phyloP scores from a whole-genome alignment of 352 stramenopile genomes.

The Phytophthora kernoviae region DNA sequence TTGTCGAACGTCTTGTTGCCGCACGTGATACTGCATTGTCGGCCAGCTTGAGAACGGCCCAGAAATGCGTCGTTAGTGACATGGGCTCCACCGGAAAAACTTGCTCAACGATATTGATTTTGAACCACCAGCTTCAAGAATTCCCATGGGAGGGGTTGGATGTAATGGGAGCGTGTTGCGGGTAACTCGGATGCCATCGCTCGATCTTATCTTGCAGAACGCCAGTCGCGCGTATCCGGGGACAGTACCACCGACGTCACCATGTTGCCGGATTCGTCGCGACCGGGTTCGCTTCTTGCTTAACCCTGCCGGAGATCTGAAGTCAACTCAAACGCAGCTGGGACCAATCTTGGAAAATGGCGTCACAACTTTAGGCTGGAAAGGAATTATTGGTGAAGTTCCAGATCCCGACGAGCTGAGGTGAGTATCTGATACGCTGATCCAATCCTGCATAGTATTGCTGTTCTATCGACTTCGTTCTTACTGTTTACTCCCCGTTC shows the following conservation, averaged over 20 bases:
- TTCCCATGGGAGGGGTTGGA: constrained; percentile 87
- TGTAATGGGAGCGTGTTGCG: constrained; percentile 43
- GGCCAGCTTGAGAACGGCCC: constrained; percentile 4
- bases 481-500: constrained; percentile 5
- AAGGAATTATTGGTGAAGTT: constrained; percentile 49
- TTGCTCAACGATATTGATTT: constrained; percentile 62
- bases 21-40: constrained; percentile 33
- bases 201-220: constrained; percentile 63
- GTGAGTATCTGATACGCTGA: constrained; percentile 24
- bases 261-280: constrained; percentile 22
- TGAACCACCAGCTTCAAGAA: constrained; percentile 65
- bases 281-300: constrained; percentile 62
- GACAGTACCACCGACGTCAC: neutral
- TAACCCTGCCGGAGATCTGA: constrained; percentile 78
- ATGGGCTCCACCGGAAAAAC: neutral
- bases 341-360: constrained; percentile 54
- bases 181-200: constrained; percentile 79
- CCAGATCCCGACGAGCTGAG: constrained; percentile 58
- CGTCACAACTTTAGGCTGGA: constrained; percentile 45
- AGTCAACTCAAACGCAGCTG: constrained; percentile 63
- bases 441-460: neutral
- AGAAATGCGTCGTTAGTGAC: neutral
- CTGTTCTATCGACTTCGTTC: neutral
- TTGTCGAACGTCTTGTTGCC: constrained; percentile 44
- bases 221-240: neutral